Percentiles rank a stretch among this genome's conserved stretches.
Conservation (phyloP, 2,329 filamentous ascomycete species). For the Fusarium sp. region DNA sequence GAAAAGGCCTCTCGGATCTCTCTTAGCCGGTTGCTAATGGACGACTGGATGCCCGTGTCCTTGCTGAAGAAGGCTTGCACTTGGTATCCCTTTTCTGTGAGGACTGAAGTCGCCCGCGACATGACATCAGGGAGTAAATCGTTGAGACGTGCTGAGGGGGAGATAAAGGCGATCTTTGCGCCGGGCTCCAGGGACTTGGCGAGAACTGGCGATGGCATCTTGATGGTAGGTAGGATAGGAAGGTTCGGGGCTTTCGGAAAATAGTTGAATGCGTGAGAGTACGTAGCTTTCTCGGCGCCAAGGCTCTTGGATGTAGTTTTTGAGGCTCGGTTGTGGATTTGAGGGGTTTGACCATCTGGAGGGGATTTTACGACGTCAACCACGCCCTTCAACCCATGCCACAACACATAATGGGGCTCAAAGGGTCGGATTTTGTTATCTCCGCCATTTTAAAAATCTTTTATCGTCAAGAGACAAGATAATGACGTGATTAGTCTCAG, state of each 20-base stretch:
- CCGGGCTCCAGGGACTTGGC: constrained; percentile 48
- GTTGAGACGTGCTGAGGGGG: constrained; percentile 54
- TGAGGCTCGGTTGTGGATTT: not conserved
- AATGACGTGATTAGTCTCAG: not conserved
- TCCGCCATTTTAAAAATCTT: not conserved
- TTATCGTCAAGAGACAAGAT: not conserved
- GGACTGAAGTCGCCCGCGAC: constrained; percentile 45
- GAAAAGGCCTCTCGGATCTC: constrained; percentile 54
- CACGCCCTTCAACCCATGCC: not conserved
- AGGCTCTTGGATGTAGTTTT: not conserved
- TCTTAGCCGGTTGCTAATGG: constrained; percentile 50
- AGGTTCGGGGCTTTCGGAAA: not conserved
- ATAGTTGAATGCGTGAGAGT: not conserved
- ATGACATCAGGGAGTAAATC: constrained; percentile 44
- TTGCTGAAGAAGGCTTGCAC: constrained; percentile 49
- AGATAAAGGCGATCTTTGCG: constrained; percentile 54
- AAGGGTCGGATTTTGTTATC: not conserved
- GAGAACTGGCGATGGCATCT: constrained; percentile 33
- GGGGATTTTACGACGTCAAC: not conserved
- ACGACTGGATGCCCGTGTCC: constrained; percentile 47
- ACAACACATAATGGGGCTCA: not conserved
- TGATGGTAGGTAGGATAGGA: not conserved
- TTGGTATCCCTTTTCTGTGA: constrained; percentile 49
- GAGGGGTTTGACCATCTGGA: not conserved
- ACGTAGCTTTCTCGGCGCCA: not conserved